Conservation (phyloP, 306 rosid genomes). For the Trifolium fragiferum region DNA sequence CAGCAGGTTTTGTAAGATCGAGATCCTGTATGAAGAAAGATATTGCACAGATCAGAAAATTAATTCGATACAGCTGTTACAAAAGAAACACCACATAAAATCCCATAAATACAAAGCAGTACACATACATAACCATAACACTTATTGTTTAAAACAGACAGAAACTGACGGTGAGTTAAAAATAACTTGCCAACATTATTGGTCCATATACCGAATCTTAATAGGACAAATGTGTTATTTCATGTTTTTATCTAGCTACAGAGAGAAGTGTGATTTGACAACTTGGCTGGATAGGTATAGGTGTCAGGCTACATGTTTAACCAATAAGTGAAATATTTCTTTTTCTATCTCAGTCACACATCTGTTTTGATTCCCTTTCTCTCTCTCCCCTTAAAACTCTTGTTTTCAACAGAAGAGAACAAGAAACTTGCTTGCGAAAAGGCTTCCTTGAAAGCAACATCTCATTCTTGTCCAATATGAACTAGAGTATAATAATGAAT, state of each 20-base stretch:
- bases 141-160: background rate
- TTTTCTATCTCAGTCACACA: background rate
- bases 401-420: background rate
- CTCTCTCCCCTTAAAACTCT: background rate
- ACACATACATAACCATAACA: background rate
- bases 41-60: conserved; percentile 33
- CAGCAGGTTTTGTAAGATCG: conserved; percentile 55
- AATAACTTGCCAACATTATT: background rate
- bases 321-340: background rate
- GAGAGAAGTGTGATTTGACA: conserved; percentile 4
- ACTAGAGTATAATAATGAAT: background rate
- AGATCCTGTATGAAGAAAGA: conserved; percentile 48
- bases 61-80: conserved; percentile 7
- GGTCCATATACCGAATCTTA: background rate
- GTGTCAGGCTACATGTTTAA: background rate
- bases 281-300: background rate
- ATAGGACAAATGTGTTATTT: background rate
- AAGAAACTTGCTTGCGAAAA: background rate
- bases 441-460: background rate
- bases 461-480: background rate
- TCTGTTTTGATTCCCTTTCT: background rate
- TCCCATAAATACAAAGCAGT: conserved; percentile 1
- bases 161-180: background rate
- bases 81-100: background rate
- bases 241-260: background rate